Conservation (phyloP, 1,139 yeast species). For the Insectozyma bohioensis region DNA sequence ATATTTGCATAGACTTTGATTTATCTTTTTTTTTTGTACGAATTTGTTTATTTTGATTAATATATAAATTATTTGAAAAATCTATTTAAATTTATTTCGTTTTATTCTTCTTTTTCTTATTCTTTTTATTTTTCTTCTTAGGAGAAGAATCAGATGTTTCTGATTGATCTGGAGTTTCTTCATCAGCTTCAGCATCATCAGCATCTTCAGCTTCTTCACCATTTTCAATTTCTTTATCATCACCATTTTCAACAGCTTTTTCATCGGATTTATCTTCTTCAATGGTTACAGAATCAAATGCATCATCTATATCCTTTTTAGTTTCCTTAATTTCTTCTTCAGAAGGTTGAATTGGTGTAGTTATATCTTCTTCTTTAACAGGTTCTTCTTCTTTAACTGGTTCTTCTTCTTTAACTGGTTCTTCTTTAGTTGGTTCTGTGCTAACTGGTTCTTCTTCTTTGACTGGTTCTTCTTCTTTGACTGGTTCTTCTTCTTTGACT, state of each 20-base stretch:
- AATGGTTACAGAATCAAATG: conserved; percentile 11
- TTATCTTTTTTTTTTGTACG: background rate
- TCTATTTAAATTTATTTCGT: background rate
- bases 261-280: conserved; percentile 11
- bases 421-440: conserved; percentile 1
- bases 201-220: background rate
- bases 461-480: too few relatives aligned
- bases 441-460: too few relatives aligned
- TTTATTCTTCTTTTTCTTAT: background rate
- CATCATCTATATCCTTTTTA: conserved; percentile 10
- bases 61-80: background rate
- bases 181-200: conserved; percentile 4
- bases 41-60: background rate
- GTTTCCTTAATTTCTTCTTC: conserved; percentile 4
- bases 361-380: conserved; percentile 7
- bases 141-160: background rate
- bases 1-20: conserved; percentile 3
- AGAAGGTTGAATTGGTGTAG: conserved; percentile 1
- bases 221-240: conserved; percentile 6
- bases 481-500: too few relatives aligned
- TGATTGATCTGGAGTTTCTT: conserved; percentile 1
- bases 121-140: conserved; percentile 6
- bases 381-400: conserved; percentile 3
- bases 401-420: conserved; percentile 7
- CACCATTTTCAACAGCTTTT: background rate